Base-by-base conservation (phyloP, 2,329 filamentous ascomycete species). In the Chaetoscypha palmicola region DNA sequence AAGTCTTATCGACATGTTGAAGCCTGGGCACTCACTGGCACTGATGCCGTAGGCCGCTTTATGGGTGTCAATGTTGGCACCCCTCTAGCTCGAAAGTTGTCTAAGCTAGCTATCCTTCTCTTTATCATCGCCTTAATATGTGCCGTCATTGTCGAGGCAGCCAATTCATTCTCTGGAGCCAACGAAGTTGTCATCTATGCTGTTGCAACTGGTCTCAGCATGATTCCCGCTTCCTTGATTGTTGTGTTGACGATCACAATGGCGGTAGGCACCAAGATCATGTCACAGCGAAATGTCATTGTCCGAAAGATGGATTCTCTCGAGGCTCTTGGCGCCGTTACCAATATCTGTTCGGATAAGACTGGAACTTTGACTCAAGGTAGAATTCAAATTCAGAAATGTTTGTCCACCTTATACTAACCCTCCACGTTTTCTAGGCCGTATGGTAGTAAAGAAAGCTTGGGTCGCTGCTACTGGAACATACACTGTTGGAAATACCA, bases 211-310 rank as follows among this genome's bases (percentile, higher is more conserved):
- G 72, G 72, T 17, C 61, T 81, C 14, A 74, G 70, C 23, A 79
- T 80, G 73, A 78, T 81, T 53, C 77, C 77, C 0, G 77, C 74
- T 3, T 76, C 74, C 28, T 65, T 83, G 33, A 76, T 83, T 26
- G 77, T 80, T 4, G 79, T 83, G 2, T 63, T 83, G 23, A 83
- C 79, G 2, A 82, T 83, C 42, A 83, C 79, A 3, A 81, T 83
- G 68, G 74, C 77, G 10, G 75, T 74, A 23, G 77, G 76, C 3
- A 77, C 76, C 4, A 77, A 72, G 52, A 66, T 68, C 21, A 78
- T 78, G 74, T 72, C 74, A 7, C 58, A 74, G 49, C 64, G 73
- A 41, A 58, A 78, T 56, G 74, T 78, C 37, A 74, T 79, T 54
- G 74, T 79, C 37, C 70, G 76, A 22, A 76, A 75, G 50, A 60